Evolutionary conservation across 140 eudicot genomes (phyloP).

Genomic region (Eryngium alpinum): DNA sequence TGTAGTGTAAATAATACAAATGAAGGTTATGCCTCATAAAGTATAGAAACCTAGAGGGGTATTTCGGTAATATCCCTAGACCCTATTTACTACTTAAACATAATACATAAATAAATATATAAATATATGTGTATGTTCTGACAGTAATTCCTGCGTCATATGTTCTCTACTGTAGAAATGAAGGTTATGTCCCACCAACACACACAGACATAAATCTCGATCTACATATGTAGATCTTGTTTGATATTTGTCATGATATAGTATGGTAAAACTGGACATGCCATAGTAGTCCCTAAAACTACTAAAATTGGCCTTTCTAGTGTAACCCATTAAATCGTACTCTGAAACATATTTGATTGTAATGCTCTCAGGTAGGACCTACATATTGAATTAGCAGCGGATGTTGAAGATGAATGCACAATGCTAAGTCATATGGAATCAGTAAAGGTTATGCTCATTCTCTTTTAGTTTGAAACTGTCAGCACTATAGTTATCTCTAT

Average conservation of each 20-base stretch:
- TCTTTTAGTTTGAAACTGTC: not conserved
- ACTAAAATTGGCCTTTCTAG: not conserved
- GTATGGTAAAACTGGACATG: not conserved
- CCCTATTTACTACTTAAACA: too few species aligned
- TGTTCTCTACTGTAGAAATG: slow-evolving; percentile 90
- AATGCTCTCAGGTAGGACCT: slow-evolving; percentile 49
- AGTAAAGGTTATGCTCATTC: slow-evolving; percentile 49
- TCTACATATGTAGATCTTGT: not conserved
- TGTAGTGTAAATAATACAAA: too few species aligned
- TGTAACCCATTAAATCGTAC: not conserved
- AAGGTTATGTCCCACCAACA: slow-evolving; percentile 46
- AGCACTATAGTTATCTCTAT: not conserved
- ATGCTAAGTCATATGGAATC: slow-evolving; percentile 83
- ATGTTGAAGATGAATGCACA: slow-evolving; percentile 77
- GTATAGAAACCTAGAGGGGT: too few species aligned
- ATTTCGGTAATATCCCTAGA: too few species aligned
- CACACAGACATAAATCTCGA: not conserved
- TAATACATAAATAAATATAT: too few species aligned
- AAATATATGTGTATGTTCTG: too few species aligned
- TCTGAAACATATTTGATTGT: not conserved
- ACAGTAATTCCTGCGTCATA: too few species aligned
- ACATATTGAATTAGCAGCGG: slow-evolving; percentile 67
- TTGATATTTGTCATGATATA: not conserved
- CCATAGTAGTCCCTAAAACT: not conserved
- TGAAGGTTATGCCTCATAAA: too few species aligned